These are phyloP conservation scores for Boechera stricta DNA, from an alignment of 345 rosid genomes.

Conservation along the genomic window DNA sequence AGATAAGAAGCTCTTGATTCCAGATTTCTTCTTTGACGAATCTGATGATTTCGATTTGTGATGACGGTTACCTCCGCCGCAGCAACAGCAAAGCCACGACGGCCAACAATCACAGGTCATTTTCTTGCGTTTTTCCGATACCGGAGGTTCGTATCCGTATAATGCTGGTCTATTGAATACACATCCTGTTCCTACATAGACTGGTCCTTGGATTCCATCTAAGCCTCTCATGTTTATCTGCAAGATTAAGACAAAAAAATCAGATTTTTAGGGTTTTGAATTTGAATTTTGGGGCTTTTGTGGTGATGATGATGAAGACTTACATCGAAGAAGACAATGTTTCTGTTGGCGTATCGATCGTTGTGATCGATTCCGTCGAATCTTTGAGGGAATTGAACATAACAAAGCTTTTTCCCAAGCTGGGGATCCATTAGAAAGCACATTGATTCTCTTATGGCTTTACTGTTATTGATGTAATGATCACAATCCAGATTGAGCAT, in stretches of 20 bases:
- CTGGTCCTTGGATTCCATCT: constrained; percentile 97
- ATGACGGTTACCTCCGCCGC: constrained; percentile 73
- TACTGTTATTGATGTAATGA: constrained; percentile 92
- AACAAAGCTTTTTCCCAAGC: constrained; percentile 94
- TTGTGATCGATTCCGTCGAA: constrained; percentile 95
- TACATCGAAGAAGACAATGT: constrained; percentile 93
- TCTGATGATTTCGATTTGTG: constrained; percentile 56
- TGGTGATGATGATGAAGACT: constrained; percentile 35
- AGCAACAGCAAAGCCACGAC: constrained; percentile 93
- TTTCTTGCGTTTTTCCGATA: constrained; percentile 83
- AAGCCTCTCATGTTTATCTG: constrained; percentile 94
- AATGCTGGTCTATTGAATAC: constrained; percentile 92
- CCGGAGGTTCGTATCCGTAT: constrained; percentile 95
- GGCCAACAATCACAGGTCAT: constrained; percentile 99
- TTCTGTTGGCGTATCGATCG: constrained; percentile 94
- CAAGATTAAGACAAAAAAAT: neutral
- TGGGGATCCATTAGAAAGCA: constrained; percentile 98
- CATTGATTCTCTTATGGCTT: constrained; percentile 92
- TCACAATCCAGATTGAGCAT: constrained; percentile 95
- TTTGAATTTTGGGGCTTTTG: neutral
- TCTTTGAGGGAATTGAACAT: constrained; percentile 96
- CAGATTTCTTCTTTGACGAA: constrained; percentile 69
- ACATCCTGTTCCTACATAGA: constrained; percentile 96
- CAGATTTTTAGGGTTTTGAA: neutral
- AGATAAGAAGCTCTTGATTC: constrained; percentile 62